Conservation (phyloP, 345 rosid species). For the Boechera retrofracta region DNA sequence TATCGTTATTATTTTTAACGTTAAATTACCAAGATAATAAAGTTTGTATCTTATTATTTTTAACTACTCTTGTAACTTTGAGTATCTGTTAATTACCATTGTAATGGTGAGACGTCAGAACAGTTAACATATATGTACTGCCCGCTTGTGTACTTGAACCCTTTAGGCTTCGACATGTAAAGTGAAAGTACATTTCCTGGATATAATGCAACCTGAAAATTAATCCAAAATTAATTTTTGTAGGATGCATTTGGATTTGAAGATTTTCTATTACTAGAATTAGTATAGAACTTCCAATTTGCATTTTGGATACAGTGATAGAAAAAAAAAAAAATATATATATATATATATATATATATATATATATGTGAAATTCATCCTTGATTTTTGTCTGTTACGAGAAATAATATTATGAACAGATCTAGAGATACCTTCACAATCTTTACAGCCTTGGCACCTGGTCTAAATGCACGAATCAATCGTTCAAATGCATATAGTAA, state of each 20-base stretch:
- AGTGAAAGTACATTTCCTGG: constrained; percentile 81
- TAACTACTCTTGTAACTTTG: constrained; percentile 71
- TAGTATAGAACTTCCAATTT: not conserved
- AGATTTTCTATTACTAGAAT: not conserved
- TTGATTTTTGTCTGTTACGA: too few species aligned
- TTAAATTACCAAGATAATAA: not conserved
- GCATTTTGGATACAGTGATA: not conserved
- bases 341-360: not conserved
- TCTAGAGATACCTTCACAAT: constrained; percentile 63
- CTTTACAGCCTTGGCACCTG: constrained; percentile 63
- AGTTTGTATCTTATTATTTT: not conserved
- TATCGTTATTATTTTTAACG: not conserved
- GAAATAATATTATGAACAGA: not conserved
- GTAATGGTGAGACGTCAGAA: constrained; percentile 72
- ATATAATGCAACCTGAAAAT: constrained; percentile 76
- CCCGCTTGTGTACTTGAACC: constrained; percentile 80
- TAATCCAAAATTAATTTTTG: not conserved
- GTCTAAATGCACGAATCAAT: constrained; percentile 63
- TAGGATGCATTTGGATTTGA: not conserved
- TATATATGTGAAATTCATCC: not conserved
- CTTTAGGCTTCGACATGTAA: constrained; percentile 81
- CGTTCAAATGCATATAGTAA: constrained; percentile 62
- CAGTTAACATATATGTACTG: constrained; percentile 86
- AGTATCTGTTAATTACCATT: constrained; percentile 55
- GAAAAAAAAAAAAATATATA: not conserved